Evolutionary conservation across 225 moss, liverwort and hornwort genomes (phyloP), one percentile per base, ranked within the genome.

Genomic region (Straminergon stramineum): DNA sequence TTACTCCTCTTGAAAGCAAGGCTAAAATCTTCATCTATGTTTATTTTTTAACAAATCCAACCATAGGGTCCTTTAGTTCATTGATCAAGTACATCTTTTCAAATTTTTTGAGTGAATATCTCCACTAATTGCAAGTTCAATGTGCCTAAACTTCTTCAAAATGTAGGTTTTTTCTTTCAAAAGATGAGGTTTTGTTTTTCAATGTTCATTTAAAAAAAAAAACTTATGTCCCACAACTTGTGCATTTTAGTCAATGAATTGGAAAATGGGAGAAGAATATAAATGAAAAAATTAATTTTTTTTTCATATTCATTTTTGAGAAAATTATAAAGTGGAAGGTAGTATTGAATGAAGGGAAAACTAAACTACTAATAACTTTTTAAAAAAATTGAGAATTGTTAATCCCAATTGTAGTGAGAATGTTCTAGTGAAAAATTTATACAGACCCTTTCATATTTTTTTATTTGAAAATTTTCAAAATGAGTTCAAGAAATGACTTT

Each of bases 401-500:
- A 26, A 41, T 71, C 2, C 5, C 3, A 41, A 15, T 48, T 10
- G 10, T 7, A 15, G 26, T 26, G 8, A 41, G 1, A 71, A 26
- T 41, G 8, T 71, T 71, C 5, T 71, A 41, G 8, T 5, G 15
- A 41, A 5, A 23, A 5, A 15, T 5, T 8, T 0, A 13, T 14
- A 26, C n/a, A n/a, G n/a, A n/a, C 0, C 26, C 15, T 41, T 22
- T 22, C 0, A 0, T n/a, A n/a, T 7, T n/a, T 0, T 37, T 4
- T 7, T 68, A n/a, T 22, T 68, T 22, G 4, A 13, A 68, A 7
- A 21, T 8, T 41, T 41, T 41, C 15, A 41, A 71, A 71, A 26
- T 15, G 41, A 15, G 8, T 9, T 41, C 15, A 5, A 26, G 41
- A 24, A 26, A 14, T 5, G 2, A 71, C 26, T 15, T 71, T 15